phyloP scores from a whole-genome alignment of 169 alveolate genomes.

The Cryptosporidium viatorum region DNA sequence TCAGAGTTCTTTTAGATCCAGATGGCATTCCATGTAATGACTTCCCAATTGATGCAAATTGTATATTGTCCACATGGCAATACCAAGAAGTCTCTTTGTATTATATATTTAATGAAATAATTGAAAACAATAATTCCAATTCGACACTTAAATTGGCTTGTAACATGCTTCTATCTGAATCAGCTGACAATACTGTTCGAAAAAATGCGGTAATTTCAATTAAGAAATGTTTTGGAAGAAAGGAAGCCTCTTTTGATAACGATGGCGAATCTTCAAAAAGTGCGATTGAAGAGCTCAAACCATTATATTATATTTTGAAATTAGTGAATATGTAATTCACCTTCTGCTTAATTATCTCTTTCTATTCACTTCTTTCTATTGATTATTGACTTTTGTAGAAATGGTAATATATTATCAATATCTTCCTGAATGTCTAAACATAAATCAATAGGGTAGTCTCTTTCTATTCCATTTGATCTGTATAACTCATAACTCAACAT shows the following conservation, averaged over 20 bases:
- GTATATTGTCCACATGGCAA: conserved; percentile 10
- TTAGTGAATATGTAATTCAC: conserved; percentile 2
- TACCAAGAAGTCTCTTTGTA: conserved; percentile 58
- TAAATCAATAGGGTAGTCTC: conserved; percentile 45
- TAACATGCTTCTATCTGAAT: conserved; percentile 33
- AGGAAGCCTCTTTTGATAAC: not conserved
- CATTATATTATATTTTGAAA: conserved; percentile 37
- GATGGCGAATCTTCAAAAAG: not conserved
- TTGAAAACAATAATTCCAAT: conserved; percentile 2
- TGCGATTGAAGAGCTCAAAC: conserved; percentile 30
- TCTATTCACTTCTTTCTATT: not conserved
- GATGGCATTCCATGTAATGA: conserved; percentile 67
- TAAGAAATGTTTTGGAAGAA: not conserved
- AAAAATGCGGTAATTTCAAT: conserved; percentile 31
- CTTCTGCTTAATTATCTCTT: not conserved
- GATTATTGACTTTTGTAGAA: conserved; percentile 26
- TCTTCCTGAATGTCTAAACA: conserved; percentile 20
- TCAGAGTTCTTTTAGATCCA: conserved; percentile 54
- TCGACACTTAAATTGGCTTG: conserved; percentile 35
- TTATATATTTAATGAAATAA: conserved; percentile 7
- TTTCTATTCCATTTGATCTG: conserved; percentile 47
- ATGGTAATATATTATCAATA: conserved; percentile 45
- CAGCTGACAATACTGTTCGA: conserved; percentile 15
- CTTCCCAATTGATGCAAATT: conserved; percentile 48
- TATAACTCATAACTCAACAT: conserved; percentile 25